Base-by-base conservation (phyloP, 108 stramenopile species). In the Tribonema minus region DNA sequence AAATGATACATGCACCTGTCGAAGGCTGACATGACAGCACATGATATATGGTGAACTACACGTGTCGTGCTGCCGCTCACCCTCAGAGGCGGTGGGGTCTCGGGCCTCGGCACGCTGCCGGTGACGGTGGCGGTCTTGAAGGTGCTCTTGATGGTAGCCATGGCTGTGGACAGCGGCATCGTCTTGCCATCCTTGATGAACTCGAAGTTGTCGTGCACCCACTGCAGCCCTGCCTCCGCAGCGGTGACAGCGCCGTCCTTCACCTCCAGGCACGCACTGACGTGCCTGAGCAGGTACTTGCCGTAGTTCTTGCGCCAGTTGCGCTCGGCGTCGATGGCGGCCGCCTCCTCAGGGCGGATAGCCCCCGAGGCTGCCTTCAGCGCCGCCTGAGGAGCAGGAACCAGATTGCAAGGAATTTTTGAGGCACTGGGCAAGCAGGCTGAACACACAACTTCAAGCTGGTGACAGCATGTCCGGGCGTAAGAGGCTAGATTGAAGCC, bases 141-240 rank as follows among this genome's bases (percentile, higher is more conserved):
- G 33, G 89, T 88, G 35, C 82, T 41, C 36, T 38, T 59, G 60
- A 89, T 87, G 70, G 75, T 89, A 61, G 93, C 76, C 94, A 96
- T 95, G 88, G 93, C 93, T 70, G 92, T 87, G 40, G 85, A 80
- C 58, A 97, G 88, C 26, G 83, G 81, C 35, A 82, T 79, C 25
- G 89, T 84, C 31, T 88, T 86, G 67, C 90, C 92, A 20, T 87
- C 83, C 38, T 86, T 85, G n/a, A 96, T 88, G 86, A 97, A 97
- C 81, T 96, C 91, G 80, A 97, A 97, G 66, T 86, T 73, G 46
- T 89, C 79, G 76, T 97, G 93, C 6, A 92, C 91, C 70, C 90
- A 88, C 58, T 93, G 89, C 46, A 96, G 82, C 59, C 96, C 96
- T 39, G 92, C 95, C 82, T 93, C 85, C 28, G 95, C 94, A 66